Evolutionary conservation across 2,329 filamentous ascomycete genomes (phyloP).

Genomic region (Lecanoromycetidae sp.): DNA sequence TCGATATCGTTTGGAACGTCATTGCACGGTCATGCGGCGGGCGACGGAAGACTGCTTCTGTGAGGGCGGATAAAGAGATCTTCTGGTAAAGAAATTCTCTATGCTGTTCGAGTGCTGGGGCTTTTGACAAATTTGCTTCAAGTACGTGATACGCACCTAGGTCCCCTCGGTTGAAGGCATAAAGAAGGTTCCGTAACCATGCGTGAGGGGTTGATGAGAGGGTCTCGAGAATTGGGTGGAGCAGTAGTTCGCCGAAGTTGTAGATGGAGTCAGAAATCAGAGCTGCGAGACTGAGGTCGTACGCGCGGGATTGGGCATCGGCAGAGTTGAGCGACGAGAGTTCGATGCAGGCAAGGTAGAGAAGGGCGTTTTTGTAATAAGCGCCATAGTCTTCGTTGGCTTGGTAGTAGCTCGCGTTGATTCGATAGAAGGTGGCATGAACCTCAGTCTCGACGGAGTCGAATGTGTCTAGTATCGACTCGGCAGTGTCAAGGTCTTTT

Average conservation of each 20-base stretch:
- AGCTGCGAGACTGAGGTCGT: constrained; percentile 84
- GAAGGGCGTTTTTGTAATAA: constrained; percentile 94
- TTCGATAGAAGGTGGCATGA: constrained; percentile 90
- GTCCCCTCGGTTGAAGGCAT: constrained; percentile 94
- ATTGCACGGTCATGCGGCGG: constrained; percentile 92
- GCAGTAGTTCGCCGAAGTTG: constrained; percentile 97
- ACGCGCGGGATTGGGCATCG: constrained; percentile 73
- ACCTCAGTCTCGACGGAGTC: constrained; percentile 93
- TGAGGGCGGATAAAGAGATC: constrained; percentile 91
- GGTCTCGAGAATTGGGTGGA: constrained; percentile 88
- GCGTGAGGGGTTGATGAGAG: constrained; percentile 60
- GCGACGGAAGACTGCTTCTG: constrained; percentile 89
- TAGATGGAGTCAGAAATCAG: constrained; percentile 92
- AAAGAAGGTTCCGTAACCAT: constrained; percentile 91
- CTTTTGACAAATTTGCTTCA: constrained; percentile 66
- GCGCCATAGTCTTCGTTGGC: constrained; percentile 82
- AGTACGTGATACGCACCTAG: constrained; percentile 75
- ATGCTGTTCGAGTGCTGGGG: constrained; percentile 67
- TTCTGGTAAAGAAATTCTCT: constrained; percentile 84
- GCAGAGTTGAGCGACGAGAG: constrained; percentile 57
- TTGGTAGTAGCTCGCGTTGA: constrained; percentile 91
- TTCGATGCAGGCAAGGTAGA: constrained; percentile 94
- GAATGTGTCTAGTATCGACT: constrained; percentile 78
- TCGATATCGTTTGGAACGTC: constrained; percentile 75
- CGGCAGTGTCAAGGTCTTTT: constrained; percentile 74